Evolutionary conservation across 2,329 filamentous ascomycete genomes (phyloP).

Genomic region (Karstenula rhodostoma): DNA sequence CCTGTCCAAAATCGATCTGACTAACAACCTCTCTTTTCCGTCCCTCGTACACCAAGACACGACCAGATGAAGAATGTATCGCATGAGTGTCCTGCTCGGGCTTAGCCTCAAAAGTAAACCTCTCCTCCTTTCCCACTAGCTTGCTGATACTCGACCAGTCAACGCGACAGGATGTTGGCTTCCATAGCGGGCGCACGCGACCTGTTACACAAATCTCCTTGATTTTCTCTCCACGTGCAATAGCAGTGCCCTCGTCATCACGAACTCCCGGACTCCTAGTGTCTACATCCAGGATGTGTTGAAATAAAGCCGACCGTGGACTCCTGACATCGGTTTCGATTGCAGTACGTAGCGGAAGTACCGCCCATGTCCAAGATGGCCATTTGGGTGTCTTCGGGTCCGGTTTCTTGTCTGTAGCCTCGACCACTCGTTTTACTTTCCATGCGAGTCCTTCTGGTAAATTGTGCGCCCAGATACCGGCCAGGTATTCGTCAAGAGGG

Average conservation of each 20-base stretch:
- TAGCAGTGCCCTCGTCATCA: constrained; percentile 1
- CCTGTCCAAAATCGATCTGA: constrained; percentile 16
- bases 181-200: constrained; percentile 13
- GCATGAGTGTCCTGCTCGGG: constrained; percentile 18
- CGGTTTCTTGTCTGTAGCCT: background rate
- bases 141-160: constrained; percentile 16
- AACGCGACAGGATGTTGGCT: constrained; percentile 3
- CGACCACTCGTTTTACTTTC: constrained; percentile 5
- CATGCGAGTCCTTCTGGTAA: constrained; percentile 17
- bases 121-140: constrained; percentile 14
- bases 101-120: constrained; percentile 15
- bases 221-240: constrained; percentile 8
- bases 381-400: background rate
- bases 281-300: background rate
- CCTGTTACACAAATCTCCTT: constrained; percentile 16
- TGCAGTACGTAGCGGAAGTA: constrained; percentile 16
- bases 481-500: constrained; percentile 18
- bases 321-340: constrained; percentile 14
- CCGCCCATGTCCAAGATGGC: constrained; percentile 23
- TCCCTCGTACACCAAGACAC: constrained; percentile 18
- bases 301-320: constrained; percentile 4
- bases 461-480: constrained; percentile 17
- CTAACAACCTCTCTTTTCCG: constrained; percentile 17
- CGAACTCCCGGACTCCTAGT: background rate
- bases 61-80: constrained; percentile 9